Evolutionary conservation across 148 eudicot species (phyloP).

Genomic region (Linanthus parryae): DNA sequence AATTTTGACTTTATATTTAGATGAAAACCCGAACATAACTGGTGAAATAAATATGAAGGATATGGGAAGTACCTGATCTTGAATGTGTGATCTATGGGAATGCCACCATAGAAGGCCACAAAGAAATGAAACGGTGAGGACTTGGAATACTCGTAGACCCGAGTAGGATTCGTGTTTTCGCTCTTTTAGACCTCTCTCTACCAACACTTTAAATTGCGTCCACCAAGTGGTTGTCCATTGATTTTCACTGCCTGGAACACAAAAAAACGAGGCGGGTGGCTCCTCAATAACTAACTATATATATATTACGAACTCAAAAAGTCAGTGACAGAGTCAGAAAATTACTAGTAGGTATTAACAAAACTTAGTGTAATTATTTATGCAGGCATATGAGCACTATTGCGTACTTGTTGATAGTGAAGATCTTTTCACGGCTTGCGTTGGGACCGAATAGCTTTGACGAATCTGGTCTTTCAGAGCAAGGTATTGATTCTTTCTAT

Average conservation of each 20-base stretch:
- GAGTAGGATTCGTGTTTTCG: slow-evolving; percentile 74
- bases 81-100: slow-evolving; percentile 57
- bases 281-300: no score
- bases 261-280: no score
- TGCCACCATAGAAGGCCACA: slow-evolving; percentile 93
- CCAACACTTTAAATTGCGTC: slow-evolving; percentile 71
- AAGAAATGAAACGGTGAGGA: slow-evolving; percentile 56
- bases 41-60: background rate
- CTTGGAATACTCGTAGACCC: slow-evolving; percentile 64
- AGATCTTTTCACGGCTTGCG: slow-evolving; percentile 21
- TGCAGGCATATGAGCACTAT: no score
- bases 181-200: slow-evolving; percentile 67
- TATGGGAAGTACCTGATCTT: slow-evolving; percentile 57
- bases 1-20: background rate
- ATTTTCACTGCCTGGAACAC: slow-evolving; percentile 32
- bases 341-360: no score
- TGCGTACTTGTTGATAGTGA: slow-evolving; percentile 37
- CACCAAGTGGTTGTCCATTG: slow-evolving; percentile 81
- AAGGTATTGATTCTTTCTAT: slow-evolving; percentile 53
- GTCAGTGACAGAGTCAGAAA: no score
- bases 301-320: no score
- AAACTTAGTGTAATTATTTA: no score
- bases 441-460: slow-evolving; percentile 7
- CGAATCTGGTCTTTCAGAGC: slow-evolving; percentile 41
- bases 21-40: background rate